Base-by-base conservation (phyloP, 495 filamentous ascomycete species). In the Hyaloscypha variabilis region DNA sequence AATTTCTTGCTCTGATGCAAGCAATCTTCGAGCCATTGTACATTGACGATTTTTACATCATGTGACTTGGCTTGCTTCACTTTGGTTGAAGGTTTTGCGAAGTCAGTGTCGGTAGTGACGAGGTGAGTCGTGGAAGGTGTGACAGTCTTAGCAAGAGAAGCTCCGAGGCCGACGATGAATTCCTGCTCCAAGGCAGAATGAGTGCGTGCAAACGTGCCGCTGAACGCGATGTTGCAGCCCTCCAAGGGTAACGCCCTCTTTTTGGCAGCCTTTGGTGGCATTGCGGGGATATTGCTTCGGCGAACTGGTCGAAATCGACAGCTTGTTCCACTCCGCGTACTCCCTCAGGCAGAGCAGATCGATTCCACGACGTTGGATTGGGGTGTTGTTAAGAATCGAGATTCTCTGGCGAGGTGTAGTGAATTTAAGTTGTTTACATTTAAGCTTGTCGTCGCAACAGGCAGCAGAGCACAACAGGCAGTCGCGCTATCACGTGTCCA, bases 11-110 rank as follows among this genome's bases (percentile, higher is more conserved):
- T 77, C 3, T 77, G 71, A 26, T 77, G 65, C 17, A 80, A 70
- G 10, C 82, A 87, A 1, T 84, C 78, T 1, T 82, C 60, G 14
- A 92, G 80, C 90, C 90, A 93, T 8, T 85, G 73, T 5, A 90
- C 61, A 6, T 77, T 79, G 34, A 92, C 85, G 60, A 93, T 80
- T 8, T 79, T 79, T 26, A 89, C 80, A 14, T 70, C 75, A 17
- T 78, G 65, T 0, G 76, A 66, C 21, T 80, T 66, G 17, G 87
- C 39, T 85, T 83, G 76, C 59, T 78, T 72, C 65, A 87, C 87
- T 81, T 75, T 77, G 30, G 60, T 25, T 2, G 76, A 76, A 0
- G 76, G 72, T 50, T 86, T 88, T 25, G 81, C 78, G 28, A 81
- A 79, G 49, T 88, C 86, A 34, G 72, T 75, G 19, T 80, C 72